Evolutionary conservation across 163 green algal species (phyloP).

Genomic region (Scenedesmus sp.): DNA sequence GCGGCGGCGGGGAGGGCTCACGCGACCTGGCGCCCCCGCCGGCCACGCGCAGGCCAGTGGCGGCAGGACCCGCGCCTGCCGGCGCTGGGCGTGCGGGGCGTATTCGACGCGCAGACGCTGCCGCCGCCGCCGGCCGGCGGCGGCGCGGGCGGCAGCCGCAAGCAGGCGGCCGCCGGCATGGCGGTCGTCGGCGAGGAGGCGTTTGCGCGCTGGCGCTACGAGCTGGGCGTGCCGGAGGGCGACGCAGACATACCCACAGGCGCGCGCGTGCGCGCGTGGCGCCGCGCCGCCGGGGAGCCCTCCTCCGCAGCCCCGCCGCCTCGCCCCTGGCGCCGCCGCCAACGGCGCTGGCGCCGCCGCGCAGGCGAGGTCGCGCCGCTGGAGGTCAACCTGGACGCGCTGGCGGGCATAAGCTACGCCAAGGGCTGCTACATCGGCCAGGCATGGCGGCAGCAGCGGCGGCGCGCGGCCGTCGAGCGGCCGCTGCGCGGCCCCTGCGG

Average conservation of each 20-base stretch:
- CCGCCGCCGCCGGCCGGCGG: conserved; percentile 2
- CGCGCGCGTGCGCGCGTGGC: conserved; percentile 36
- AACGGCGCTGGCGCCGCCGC: no score
- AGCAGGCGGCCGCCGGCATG: conserved; percentile 39
- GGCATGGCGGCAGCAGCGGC: conserved; percentile 58
- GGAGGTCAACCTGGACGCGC: conserved; percentile 94
- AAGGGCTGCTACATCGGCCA: conserved; percentile 99
- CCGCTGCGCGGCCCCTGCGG: neutral
- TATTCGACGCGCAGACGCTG: conserved; percentile 53
- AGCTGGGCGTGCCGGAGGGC: conserved; percentile 84
- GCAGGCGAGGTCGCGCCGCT: conserved; percentile 65
- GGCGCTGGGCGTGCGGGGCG: conserved; percentile 59
- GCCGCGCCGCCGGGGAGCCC: no score
- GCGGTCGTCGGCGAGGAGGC: conserved; percentile 8
- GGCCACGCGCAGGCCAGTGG: conserved; percentile 46
- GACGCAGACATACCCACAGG: conserved; percentile 77
- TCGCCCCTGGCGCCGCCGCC: no score
- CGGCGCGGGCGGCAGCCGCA: conserved; percentile 33
- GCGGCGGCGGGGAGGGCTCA: no score
- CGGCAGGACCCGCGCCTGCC: conserved; percentile 64
- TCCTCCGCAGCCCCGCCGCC: no score
- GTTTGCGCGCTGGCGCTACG: conserved; percentile 52
- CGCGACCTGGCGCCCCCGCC: neutral
- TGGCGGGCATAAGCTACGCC: conserved; percentile 91
- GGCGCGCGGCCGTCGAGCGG: neutral